Evolutionary conservation across 345 rosid species (phyloP), one percentile per base, ranked within the genome.

Genomic region (Brassica nigra): DNA sequence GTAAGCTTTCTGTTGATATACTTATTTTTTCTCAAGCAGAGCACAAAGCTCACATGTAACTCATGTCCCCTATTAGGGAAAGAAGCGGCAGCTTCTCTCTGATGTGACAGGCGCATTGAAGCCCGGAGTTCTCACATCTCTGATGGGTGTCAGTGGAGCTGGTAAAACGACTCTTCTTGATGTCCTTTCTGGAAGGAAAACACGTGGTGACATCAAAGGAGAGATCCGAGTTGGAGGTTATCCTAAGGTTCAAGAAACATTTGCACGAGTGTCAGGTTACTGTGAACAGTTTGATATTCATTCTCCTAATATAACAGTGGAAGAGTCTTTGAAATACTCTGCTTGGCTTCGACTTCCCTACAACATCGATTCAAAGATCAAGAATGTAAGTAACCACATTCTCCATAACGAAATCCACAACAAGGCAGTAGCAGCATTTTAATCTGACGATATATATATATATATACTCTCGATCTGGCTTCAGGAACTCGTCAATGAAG

Each of bases 101-200:
- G 87, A 83, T 29, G 70, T 90, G 14, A 85, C 87, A 4, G 85
- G 92, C 12, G 80, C 91, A 68, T 84, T 90, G 47, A 82, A 88
- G 80, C 95, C 92, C 0, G 92, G 95, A 34, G 81, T 90, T 57
- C 87, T 90, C 4, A 87, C 90, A 30, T 89, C 94, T 16, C 57
- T 90, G 63, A 90, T 90, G 92, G 94, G 94, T 16, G 89, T 82
- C 11, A 88, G 92, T 68, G 94, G 92, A 47, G 91, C 94, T 2
- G 91, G 94, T 3, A 90, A 90, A 71, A 90, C 91, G 70, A 90
- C 94, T 8, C 81, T 90, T 12, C 78, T 90, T 81, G 94, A 90
- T 83, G 92, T 90, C 31, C 86, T 90, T 44, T 87, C 90, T 9
- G 91, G 95, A 61, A 83, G 92, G 64, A 87, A 90, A 77, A 89